Percentiles rank a stretch among this genome's conserved stretches.
Conservation (phyloP, 164 flowering plant genomes). For the Platanus orientalis region DNA sequence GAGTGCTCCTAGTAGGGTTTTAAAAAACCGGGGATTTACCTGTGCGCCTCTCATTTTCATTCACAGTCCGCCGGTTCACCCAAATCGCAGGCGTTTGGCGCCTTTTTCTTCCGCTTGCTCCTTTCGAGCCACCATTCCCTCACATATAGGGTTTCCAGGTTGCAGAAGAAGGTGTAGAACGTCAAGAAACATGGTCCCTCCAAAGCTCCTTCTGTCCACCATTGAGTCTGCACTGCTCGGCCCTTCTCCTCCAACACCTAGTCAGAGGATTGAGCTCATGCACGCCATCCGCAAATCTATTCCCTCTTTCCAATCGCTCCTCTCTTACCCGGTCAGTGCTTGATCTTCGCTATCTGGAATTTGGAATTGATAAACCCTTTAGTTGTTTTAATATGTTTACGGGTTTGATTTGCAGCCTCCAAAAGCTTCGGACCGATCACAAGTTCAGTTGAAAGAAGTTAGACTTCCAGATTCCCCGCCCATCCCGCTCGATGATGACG, state of each 20-base stretch:
- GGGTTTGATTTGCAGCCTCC: conserved; percentile 53
- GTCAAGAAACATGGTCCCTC: conserved; percentile 51
- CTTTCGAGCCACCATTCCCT: neutral
- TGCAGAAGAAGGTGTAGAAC: neutral
- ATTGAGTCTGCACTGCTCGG: conserved; percentile 61
- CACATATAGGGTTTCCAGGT: conserved; percentile 12
- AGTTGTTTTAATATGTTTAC: neutral
- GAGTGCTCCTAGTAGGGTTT: no score
- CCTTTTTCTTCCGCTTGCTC: neutral
- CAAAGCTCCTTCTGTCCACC: conserved; percentile 60
- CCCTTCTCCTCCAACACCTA: conserved; percentile 65
- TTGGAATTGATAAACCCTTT: neutral
- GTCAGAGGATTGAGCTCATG: conserved; percentile 70
- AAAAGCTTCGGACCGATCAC: conserved; percentile 70
- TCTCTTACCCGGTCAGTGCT: conserved; percentile 60
- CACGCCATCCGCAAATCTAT: conserved; percentile 71
- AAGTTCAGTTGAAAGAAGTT: conserved; percentile 76
- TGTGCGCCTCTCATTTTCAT: neutral
- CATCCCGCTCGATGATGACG: conserved; percentile 84
- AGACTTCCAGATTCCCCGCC: conserved; percentile 76
- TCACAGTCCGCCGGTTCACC: neutral
- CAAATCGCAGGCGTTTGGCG: conserved; percentile 3
- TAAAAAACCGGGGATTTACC: neutral
- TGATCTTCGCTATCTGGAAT: neutral
- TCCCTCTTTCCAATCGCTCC: conserved; percentile 54